phyloP scores from a whole-genome alignment of 1,284 basidiomycete genomes.

The Pseudozyma sp. region DNA sequence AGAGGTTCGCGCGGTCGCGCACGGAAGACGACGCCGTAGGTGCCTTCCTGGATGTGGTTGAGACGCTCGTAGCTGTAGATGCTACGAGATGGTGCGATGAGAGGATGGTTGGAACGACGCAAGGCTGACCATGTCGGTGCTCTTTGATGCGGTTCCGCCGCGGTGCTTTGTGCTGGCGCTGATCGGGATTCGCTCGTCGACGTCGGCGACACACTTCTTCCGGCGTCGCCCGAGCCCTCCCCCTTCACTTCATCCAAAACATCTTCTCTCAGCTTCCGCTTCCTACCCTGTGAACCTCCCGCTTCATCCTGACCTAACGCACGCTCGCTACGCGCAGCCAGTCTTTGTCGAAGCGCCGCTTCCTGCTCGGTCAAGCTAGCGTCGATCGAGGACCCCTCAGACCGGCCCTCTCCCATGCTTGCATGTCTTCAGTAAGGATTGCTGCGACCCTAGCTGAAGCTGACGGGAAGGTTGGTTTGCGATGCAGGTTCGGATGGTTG shows the following conservation, averaged over 20 bases:
- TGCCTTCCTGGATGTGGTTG: slow-evolving; percentile 99
- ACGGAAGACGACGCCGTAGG: slow-evolving; percentile 96
- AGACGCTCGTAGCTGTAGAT: slow-evolving; percentile 71
- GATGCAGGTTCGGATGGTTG: too few relatives aligned
- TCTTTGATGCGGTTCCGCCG: not conserved
- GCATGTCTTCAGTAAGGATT: too few relatives aligned
- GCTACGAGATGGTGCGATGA: slow-evolving; percentile 54
- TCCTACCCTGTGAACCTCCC: too few relatives aligned
- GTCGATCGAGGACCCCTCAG: not conserved
- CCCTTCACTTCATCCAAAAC: not conserved
- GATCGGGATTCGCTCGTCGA: not conserved
- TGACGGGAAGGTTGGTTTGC: not conserved
- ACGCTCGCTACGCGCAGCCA: not conserved
- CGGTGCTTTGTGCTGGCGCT: not conserved
- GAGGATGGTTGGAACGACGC: slow-evolving; percentile 43
- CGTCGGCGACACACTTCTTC: too few relatives aligned
- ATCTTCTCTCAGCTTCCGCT: not conserved
- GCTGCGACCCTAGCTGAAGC: too few relatives aligned
- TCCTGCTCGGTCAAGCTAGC: not conserved
- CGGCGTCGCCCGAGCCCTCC: too few relatives aligned
- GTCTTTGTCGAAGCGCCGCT: slow-evolving; percentile 5
- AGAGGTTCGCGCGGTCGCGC: slow-evolving; percentile 72
- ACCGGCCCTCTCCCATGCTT: too few relatives aligned
- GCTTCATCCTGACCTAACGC: too few relatives aligned
- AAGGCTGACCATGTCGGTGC: slow-evolving; percentile 16